Evolutionary conservation across 352 stramenopile genomes (phyloP).

Genomic region (Globisporangium canariense): DNA sequence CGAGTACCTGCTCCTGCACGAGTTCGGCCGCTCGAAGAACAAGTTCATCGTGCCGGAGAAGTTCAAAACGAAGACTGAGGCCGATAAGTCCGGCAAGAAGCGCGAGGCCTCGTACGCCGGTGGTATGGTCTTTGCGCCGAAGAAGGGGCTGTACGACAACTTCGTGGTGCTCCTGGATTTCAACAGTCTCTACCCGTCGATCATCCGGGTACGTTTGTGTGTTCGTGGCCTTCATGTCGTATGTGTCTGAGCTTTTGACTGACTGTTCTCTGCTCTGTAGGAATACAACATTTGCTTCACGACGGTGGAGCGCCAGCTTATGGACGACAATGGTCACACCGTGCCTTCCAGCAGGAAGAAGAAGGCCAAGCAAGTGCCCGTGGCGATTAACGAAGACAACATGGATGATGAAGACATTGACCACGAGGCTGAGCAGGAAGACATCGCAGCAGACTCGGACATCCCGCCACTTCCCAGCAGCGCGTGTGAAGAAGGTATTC

Average conservation of each 20-base stretch:
- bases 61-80: conserved; percentile 65
- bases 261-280: conserved; percentile 37
- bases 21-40: conserved; percentile 93
- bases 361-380: conserved; percentile 48
- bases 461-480: conserved; percentile 83
- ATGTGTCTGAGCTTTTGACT: conserved; percentile 4
- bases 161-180: conserved; percentile 99
- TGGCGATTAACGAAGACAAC: conserved; percentile 61
- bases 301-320: conserved; percentile 91
- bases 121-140: conserved; percentile 99
- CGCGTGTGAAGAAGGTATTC: conserved; percentile 83
- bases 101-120: conserved; percentile 95
- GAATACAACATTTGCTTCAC: conserved; percentile 99
- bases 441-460: conserved; percentile 73
- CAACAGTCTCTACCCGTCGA: conserved; percentile 99
- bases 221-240: neutral
- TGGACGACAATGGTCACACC: conserved; percentile 39
- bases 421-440: conserved; percentile 54
- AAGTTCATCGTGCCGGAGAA: conserved; percentile 99
- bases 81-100: conserved; percentile 51
- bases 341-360: conserved; percentile 33
- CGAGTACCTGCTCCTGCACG: conserved; percentile 99
- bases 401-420: conserved; percentile 82
- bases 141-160: conserved; percentile 99
- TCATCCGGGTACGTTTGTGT: conserved; percentile 87